Percentiles rank a stretch among this genome's conserved stretches.
These are phyloP conservation scores for Zea luxurians DNA, from an alignment of 176 grass and related monocot genomes.

Conservation along the genomic window DNA sequence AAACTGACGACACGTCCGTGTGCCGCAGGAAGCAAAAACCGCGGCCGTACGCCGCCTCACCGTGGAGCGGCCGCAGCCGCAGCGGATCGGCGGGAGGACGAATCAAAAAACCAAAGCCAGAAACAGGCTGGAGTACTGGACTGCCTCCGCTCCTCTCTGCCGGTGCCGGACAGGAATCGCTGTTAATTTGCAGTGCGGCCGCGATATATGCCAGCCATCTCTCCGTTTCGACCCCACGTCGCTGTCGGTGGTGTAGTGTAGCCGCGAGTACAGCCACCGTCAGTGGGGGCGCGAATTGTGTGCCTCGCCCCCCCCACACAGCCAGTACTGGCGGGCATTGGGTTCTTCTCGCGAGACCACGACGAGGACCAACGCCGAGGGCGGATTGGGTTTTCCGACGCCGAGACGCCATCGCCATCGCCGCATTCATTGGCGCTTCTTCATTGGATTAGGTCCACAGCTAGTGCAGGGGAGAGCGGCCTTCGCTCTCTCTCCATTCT, in stretches of 20 bases:
- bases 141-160: too few relatives aligned
- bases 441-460: neutral
- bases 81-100: too few relatives aligned
- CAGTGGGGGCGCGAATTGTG: slow-evolving; percentile 8
- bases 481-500: neutral
- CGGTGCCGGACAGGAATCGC: neutral
- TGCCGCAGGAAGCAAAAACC: neutral
- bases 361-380: too few relatives aligned
- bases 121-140: too few relatives aligned
- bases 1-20: neutral
- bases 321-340: neutral
- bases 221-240: neutral
- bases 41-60: neutral
- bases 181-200: neutral
- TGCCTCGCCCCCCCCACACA: neutral
- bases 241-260: neutral
- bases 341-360: neutral
- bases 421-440: neutral
- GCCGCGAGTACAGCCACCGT: neutral
- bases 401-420: neutral
- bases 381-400: neutral
- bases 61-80: too few relatives aligned
- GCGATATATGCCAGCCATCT: neutral
- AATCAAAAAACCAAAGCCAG: too few relatives aligned
- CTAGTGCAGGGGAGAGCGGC: too few relatives aligned